Base-by-base conservation (phyloP, 768 basidiomycete genomes). In the Mycena sanguinolenta region DNA sequence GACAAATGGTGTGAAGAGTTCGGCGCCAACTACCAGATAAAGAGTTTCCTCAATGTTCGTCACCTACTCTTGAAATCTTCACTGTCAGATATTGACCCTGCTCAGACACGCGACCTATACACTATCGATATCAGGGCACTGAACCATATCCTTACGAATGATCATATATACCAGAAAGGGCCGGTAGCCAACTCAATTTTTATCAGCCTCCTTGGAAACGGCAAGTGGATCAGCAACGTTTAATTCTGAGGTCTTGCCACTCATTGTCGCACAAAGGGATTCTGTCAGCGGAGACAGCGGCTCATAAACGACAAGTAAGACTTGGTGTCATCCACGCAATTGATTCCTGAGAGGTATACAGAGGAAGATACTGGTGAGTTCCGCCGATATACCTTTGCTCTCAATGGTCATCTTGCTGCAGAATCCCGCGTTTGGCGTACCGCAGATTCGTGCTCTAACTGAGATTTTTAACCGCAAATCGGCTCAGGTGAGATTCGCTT, bases 371-470 rank as follows among this genome's bases (percentile, higher is more conserved):
- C 16, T 44, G 9, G 27, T 49, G 36, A 25, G 19, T 53, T 8
- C 27, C 14, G 17, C 7, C 30, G 75, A n/a, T n/a, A 73, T 19
- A 28, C 10, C 76, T 30, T 71, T 78, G 75, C 75, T 74, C 25
- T 23, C 4, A 21, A 28, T 10, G 9, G 12, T 36, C 34, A n/a
- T 38, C 23, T 7, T 36, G 6, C 25, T 16, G 42, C 57, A 87
- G 91, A 92, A 92, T 71, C 91, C 91, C 19, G 90, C 90, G 0
- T 93, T 93, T 72, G 89, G 90, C 3, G 83, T 85, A 2, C 78
- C 84, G 0, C 90, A 91, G 72, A 84, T 92, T 50, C 82, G 90
- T 3, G 87, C 86, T 49, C 74, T 91, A 10, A 84, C 85, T 0
- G 75, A 76, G 2, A 81, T 82, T 17, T 86, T 87, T 71, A 63